These are phyloP conservation scores for Metschnikowia arizonensis DNA, from an alignment of 805 yeast species.

Conservation along the genomic window DNA sequence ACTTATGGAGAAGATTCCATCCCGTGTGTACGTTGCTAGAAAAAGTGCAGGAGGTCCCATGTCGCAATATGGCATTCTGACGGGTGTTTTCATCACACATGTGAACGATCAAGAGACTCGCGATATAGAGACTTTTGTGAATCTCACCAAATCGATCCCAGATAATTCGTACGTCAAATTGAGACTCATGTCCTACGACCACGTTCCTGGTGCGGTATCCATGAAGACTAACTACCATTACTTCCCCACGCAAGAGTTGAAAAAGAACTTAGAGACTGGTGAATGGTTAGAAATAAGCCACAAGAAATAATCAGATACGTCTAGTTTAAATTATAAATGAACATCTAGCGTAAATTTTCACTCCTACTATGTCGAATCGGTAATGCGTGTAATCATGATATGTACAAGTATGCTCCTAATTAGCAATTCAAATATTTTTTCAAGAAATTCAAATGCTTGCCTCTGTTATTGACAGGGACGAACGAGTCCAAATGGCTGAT, in stretches of 20 bases:
- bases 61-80: conserved; percentile 69
- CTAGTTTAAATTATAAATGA: not conserved
- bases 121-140: conserved; percentile 62
- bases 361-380: not conserved
- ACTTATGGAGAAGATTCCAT: conserved; percentile 70
- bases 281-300: conserved; percentile 50
- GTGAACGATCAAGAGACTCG: conserved; percentile 74
- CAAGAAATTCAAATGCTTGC: conserved; percentile 57
- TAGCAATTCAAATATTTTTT: conserved; percentile 41
- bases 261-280: conserved; percentile 42
- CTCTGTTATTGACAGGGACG: conserved; percentile 46
- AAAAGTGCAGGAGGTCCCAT: conserved; percentile 84
- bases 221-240: conserved; percentile 85
- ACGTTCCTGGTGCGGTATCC: conserved; percentile 81
- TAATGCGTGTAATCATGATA: conserved; percentile 2
- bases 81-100: conserved; percentile 85
- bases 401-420: not conserved
- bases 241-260: conserved; percentile 68
- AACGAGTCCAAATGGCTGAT: conserved; percentile 59
- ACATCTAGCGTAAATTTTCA: not conserved
- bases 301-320: not conserved
- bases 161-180: conserved; percentile 79
- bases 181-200: conserved; percentile 78
- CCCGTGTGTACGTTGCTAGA: conserved; percentile 76
- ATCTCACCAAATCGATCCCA: conserved; percentile 63